Conservation (phyloP, 495 filamentous ascomycete species). For the Aspergillus leporis region DNA sequence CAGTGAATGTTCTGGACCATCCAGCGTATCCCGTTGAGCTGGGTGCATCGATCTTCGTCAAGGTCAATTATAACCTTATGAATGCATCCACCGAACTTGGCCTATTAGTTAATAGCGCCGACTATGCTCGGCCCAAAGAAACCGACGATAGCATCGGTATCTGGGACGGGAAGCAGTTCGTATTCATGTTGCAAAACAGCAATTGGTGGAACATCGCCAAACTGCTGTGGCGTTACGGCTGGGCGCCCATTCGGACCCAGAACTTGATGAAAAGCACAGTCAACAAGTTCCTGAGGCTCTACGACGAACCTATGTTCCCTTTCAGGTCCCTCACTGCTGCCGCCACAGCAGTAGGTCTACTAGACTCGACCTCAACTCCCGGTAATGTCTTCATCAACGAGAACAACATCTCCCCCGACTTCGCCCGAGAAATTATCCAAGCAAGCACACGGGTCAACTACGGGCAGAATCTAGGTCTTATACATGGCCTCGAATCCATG, state of each 20-base stretch:
- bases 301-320: conserved; percentile 79
- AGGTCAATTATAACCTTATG: conserved; percentile 79
- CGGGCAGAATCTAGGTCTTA: conserved; percentile 78
- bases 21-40: conserved; percentile 74
- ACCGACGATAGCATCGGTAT: conserved; percentile 62
- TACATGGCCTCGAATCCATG: conserved; percentile 91
- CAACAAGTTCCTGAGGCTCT: conserved; percentile 75
- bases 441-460: conserved; percentile 95
- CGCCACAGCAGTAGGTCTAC: conserved; percentile 64
- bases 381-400: conserved; percentile 67
- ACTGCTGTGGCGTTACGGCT: conserved; percentile 82
- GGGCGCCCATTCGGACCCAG: conserved; percentile 72
- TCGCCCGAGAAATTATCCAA: conserved; percentile 84
- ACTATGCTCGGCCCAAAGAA: conserved; percentile 37
- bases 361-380: conserved; percentile 62
- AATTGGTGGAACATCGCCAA: conserved; percentile 80
- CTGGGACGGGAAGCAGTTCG: conserved; percentile 80
- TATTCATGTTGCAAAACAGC: conserved; percentile 60
- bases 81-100: conserved; percentile 72
- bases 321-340: conserved; percentile 71
- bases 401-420: conserved; percentile 67
- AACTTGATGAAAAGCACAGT: conserved; percentile 71
- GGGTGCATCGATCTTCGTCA: conserved; percentile 89
- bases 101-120: conserved; percentile 49
- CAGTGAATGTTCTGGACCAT: conserved; percentile 77